A percentile compares a stretch with the other conserved stretches of the same genome.
phyloP scores from a whole-genome alignment of 257 asterid genomes.

The Scutellaria barbata region DNA sequence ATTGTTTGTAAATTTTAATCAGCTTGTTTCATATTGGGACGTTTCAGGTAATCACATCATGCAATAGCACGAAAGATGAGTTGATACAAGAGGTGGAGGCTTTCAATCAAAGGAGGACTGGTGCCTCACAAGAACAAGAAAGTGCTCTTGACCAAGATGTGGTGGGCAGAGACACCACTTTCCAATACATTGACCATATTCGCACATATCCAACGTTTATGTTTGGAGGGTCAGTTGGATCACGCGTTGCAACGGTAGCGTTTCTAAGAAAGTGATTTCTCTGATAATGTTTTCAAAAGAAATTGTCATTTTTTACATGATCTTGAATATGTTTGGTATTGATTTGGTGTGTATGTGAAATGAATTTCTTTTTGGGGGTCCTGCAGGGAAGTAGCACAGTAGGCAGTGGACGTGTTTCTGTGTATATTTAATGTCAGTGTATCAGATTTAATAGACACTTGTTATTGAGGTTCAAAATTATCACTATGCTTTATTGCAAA shows the following conservation, averaged over 20 bases:
- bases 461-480: not conserved
- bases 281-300: not conserved
- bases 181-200: conserved; percentile 76
- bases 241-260: conserved; percentile 96
- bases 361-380: conserved; percentile 4
- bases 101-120: conserved; percentile 69
- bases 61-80: conserved; percentile 94
- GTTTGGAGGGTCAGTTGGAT: conserved; percentile 92
- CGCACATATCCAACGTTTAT: conserved; percentile 87
- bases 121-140: conserved; percentile 52
- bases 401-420: conserved; percentile 22
- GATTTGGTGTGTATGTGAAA: conserved; percentile 25
- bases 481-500: too few relatives aligned
- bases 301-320: not conserved
- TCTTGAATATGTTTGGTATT: conserved; percentile 20
- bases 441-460: conserved; percentile 16
- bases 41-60: conserved; percentile 83
- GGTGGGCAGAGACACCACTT: conserved; percentile 46
- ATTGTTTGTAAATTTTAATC: not conserved
- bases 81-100: conserved; percentile 82
- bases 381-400: conserved; percentile 12
- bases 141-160: conserved; percentile 44
- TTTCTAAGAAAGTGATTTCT: conserved; percentile 70
- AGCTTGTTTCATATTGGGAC: conserved; percentile 16
- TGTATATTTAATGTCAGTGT: conserved; percentile 32